Base-by-base conservation (phyloP, 2,329 filamentous ascomycete genomes). In the Alternaria solani region DNA sequence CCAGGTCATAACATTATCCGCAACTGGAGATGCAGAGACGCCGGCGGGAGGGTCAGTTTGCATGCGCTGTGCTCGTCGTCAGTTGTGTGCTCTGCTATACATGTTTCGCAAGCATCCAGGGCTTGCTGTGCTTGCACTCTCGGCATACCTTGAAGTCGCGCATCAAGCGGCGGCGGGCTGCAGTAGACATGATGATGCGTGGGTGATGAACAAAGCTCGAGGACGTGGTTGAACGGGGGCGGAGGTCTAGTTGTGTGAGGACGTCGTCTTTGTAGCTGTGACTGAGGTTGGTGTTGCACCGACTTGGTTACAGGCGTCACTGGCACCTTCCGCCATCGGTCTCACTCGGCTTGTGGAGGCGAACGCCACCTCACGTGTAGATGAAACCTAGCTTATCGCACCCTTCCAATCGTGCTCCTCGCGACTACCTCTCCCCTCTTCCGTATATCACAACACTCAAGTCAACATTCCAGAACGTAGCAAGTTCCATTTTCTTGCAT, bases 1-100 rank as follows among this genome's bases (percentile, higher is more conserved):
- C 93, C 93, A 97, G 51, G 92, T 96, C 93, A 97, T 97, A 73
- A 97, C 93, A 83, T 97, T 97, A 76, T 97, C 93, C 63, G 94
- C 93, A 47, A 98, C 91, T 7, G 95, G 95, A 54, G 94, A 98
- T 16, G 95, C 95, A 67, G 94, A 98, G 54, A 99, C 94, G 59
- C 95, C 95, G 52, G 94, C 94, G 9, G 95, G 95, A 79, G 95
- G 95, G 77, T 99, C 95, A 46, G 94, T 98, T 83, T 99, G 95
- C 94, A 99, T 99, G 81, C 95, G 93, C 94, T 97, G 77, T 59
- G 62, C 16, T 38, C 23, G 9, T 36, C 39, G 34, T 47, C 49
- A 63, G 70, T 43, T 69, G 65, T 46, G 52, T 38, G 34, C 46
- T 53, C 36, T 51, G 5, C 20, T 12, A 20, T 51, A 38, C 20